Base-by-base conservation (phyloP, 2,329 filamentous ascomycete genomes). In the Pseudodiploospora longispora region DNA sequence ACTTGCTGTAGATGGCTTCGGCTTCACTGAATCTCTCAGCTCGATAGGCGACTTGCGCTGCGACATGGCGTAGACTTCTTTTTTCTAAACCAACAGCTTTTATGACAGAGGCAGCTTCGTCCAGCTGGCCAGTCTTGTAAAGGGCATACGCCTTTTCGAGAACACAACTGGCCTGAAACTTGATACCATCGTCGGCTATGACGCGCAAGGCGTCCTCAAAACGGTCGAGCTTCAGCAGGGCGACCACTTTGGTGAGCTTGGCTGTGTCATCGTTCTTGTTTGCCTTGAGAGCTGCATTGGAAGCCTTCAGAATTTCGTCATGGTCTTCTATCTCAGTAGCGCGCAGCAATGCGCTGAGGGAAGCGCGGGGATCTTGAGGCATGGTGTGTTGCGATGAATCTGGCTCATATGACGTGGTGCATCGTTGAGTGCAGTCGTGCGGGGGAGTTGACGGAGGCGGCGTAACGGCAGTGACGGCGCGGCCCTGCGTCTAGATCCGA, bases 141-240 rank as follows among this genome's bases (percentile, higher is more conserved):
- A 90, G 73, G n/a, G 85, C 83, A 67, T 94, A 94, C 2, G 84
- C 78, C 59, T 82, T 82, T 62, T 90, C 87, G 36, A 90, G 71
- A 10, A 66, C 58, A 52, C 82, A 86, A 46, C 66, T 65, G 34
- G 75, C 68, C 58, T 82, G 77, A 46, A 90, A 66, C 50, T 67
- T 70, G 46, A 76, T 69, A 40, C 80, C 80, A 12, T 72, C 80
- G 32, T 81, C 77, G 47, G 81, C 76, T 47, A 91, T 75, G 44
- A 79, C 75, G 47, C 79, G 78, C 39, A 88, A 69, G 38, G 85
- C 85, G 62, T 93, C 87, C 46, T 85, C 78, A 62, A 84, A 93
- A 47, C 86, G 83, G 64, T 93, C 87, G 54, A 93, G 78, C 61
- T 89, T 88, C 50, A 93, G 72, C 19, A 93, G 74, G 27, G 87